A percentile compares a stretch with the other conserved stretches of the same genome.
Evolutionary conservation across 139 green algal species (phyloP).

Genomic region (Chloropicon primus): DNA sequence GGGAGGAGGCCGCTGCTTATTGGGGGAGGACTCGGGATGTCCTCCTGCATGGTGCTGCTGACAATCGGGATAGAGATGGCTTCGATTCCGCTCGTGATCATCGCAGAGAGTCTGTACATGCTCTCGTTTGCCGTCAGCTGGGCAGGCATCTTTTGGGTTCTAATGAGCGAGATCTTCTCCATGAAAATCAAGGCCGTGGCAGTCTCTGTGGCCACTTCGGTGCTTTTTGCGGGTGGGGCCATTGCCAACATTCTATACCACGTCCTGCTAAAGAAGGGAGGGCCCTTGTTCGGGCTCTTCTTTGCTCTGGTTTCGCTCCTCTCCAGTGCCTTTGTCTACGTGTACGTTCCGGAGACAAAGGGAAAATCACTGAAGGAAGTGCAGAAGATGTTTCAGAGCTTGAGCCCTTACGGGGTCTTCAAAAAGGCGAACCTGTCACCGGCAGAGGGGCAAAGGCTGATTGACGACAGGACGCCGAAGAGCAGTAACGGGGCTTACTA

Average conservation of each 20-base stretch:
- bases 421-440: neutral
- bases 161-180: slow-evolving; percentile 58
- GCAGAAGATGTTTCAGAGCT: slow-evolving; percentile 23
- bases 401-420: neutral
- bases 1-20: slow-evolving; percentile 62
- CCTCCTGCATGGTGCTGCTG: slow-evolving; percentile 19
- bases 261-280: slow-evolving; percentile 31
- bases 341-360: slow-evolving; percentile 55
- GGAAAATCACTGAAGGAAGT: slow-evolving; percentile 42
- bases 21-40: slow-evolving; percentile 32
- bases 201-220: slow-evolving; percentile 32
- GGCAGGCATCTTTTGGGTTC: slow-evolving; percentile 63
- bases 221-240: slow-evolving; percentile 44
- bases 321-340: slow-evolving; percentile 29
- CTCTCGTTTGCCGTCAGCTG: slow-evolving; percentile 47
- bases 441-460: neutral
- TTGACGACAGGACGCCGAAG: neutral
- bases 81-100: slow-evolving; percentile 26
- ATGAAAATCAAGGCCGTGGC: slow-evolving; percentile 33
- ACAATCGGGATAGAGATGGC: slow-evolving; percentile 4
- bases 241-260: slow-evolving; percentile 56
- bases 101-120: slow-evolving; percentile 60
- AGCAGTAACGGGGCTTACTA: no score
- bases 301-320: slow-evolving; percentile 33
- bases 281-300: slow-evolving; percentile 28